Percentiles rank a stretch among this genome's conserved stretches.
These are phyloP conservation scores for Polyplosphaeria fusca DNA, from an alignment of 495 filamentous ascomycete genomes.

Conservation along the genomic window DNA sequence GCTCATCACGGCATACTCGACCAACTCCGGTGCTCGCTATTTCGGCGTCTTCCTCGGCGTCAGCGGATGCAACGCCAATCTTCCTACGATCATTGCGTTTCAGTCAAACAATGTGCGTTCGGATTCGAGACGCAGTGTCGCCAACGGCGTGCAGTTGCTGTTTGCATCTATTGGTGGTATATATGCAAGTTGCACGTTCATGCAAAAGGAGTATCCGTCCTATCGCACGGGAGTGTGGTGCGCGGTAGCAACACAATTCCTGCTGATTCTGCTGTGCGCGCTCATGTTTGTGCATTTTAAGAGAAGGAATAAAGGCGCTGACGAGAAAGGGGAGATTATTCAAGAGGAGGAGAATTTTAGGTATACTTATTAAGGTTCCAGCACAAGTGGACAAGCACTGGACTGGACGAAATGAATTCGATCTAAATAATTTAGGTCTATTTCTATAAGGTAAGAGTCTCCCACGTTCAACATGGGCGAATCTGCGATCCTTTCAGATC, in stretches of 20 bases:
- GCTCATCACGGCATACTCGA: conserved; percentile 23
- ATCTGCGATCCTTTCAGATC: neutral
- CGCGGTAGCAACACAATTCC: conserved; percentile 18
- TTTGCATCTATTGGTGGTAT: conserved; percentile 29
- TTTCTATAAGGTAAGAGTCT: neutral
- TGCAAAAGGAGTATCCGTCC: conserved; percentile 25
- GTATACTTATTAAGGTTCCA: conserved; percentile 8
- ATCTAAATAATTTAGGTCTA: neutral
- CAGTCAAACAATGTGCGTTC: conserved; percentile 27
- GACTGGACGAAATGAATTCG: neutral
- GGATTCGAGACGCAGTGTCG: conserved; percentile 13
- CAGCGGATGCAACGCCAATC: conserved; percentile 23
- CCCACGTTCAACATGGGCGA: neutral
- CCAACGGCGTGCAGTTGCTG: conserved; percentile 21
- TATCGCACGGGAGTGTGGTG: conserved; percentile 26
- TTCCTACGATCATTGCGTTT: conserved; percentile 26
- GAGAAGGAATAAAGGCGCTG: conserved; percentile 7
- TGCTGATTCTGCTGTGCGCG: conserved; percentile 15
- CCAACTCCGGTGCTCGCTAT: conserved; percentile 19
- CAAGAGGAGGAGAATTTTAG: conserved; percentile 22
- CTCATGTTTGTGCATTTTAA: conserved; percentile 18
- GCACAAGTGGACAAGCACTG: neutral
- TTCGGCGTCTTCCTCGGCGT: conserved; percentile 27
- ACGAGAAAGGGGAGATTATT: conserved; percentile 13
- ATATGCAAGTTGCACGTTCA: conserved; percentile 28